A percentile compares a stretch with the other conserved stretches of the same genome.
Conservation (phyloP, 2,329 filamentous ascomycete species). For the Aspergillus eucalypticola region DNA sequence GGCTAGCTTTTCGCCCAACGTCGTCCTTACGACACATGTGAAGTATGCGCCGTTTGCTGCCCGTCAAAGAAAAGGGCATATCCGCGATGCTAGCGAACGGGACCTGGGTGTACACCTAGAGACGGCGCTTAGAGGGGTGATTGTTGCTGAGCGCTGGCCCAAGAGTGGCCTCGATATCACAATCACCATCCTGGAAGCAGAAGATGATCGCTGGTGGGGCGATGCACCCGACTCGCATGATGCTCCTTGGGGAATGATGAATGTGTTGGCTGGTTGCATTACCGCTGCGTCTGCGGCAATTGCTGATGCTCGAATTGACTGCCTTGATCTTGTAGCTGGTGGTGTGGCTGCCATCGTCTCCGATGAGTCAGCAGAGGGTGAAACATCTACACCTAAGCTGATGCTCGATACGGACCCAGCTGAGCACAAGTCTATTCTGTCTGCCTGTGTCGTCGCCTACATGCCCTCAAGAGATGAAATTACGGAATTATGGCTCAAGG, state of each 20-base stretch:
- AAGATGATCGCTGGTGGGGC: conserved; percentile 73
- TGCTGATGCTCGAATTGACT: conserved; percentile 93
- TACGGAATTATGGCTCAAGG: conserved; percentile 93
- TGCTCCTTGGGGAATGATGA: conserved; percentile 85
- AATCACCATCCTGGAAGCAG: conserved; percentile 88
- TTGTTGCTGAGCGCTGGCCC: conserved; percentile 95
- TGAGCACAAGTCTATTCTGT: conserved; percentile 74
- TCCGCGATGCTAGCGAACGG: conserved; percentile 81
- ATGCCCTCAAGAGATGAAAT: conserved; percentile 84
- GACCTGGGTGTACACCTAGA: conserved; percentile 91
- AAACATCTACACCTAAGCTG: conserved; percentile 31
- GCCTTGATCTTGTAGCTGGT: conserved; percentile 83
- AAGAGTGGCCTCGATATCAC: conserved; percentile 97
- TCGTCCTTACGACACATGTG: conserved; percentile 88
- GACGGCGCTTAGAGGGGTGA: conserved; percentile 81
- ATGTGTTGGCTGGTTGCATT: conserved; percentile 85
- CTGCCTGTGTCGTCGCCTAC: conserved; percentile 88
- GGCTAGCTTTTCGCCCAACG: conserved; percentile 86
- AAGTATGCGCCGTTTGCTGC: conserved; percentile 97
- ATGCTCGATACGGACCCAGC: conserved; percentile 80
- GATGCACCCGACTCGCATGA: conserved; percentile 53
- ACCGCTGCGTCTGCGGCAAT: conserved; percentile 91
- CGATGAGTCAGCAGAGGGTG: conserved; percentile 27
- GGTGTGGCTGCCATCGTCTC: conserved; percentile 80
- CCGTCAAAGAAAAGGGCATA: conserved; percentile 75